Conservation (phyloP, 192 early-diverging fungal genomes). For the Hyaloraphidium curvatum region DNA sequence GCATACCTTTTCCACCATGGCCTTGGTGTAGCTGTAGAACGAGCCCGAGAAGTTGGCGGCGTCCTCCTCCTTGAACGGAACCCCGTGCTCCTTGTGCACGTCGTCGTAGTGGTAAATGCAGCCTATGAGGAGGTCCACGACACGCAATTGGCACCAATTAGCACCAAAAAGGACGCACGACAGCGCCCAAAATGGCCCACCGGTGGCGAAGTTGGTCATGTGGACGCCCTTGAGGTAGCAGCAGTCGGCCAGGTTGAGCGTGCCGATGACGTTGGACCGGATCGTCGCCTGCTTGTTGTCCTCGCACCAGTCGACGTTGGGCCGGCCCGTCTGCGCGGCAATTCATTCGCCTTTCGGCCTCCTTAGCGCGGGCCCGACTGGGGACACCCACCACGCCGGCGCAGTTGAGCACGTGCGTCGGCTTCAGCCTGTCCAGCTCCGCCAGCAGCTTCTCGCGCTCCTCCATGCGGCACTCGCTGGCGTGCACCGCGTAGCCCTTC, state of each 20-base stretch:
- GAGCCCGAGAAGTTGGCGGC: constrained; percentile 12
- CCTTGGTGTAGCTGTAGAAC: constrained; percentile 14
- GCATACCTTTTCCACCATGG: constrained; percentile 11
- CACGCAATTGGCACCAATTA: no score
- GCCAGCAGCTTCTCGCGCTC: constrained; percentile 5
- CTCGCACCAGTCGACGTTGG: constrained; percentile 16
- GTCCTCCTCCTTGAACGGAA: constrained; percentile 8
- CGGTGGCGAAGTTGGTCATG: constrained; percentile 15
- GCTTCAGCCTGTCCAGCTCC: constrained; percentile 11
- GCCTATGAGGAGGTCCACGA: no score
- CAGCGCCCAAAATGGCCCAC: no score
- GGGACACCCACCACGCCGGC: no score
- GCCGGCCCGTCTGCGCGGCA: constrained; percentile 14
- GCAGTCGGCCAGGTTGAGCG: constrained; percentile 12
- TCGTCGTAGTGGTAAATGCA: constrained; percentile 15
- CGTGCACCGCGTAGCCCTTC: constrained; percentile 9
- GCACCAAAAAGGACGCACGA: no score
- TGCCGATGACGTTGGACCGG: constrained; percentile 13
- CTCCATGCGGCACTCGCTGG: constrained; percentile 6
- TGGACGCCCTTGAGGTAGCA: constrained; percentile 10
- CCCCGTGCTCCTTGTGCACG: neutral
- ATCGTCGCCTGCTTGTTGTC: constrained; percentile 15
- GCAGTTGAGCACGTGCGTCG: constrained; percentile 12
- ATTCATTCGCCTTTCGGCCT: no score
- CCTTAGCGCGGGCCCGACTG: no score